Base-by-base conservation (phyloP, 179 eudicot genomes). In the Silene vulgaris region DNA sequence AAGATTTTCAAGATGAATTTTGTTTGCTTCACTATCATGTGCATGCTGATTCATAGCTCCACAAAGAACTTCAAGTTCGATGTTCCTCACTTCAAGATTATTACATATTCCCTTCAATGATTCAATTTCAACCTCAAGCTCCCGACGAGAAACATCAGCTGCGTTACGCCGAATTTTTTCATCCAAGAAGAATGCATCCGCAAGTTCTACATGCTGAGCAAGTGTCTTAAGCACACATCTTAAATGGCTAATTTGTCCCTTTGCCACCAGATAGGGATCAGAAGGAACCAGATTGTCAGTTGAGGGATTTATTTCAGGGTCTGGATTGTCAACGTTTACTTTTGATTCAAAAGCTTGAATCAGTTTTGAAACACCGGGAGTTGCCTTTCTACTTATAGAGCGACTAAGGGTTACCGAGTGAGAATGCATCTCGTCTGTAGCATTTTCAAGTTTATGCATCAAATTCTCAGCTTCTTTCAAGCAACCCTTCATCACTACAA, bases 321-420 rank as follows among this genome's bases (percentile, higher is more conserved):
- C 92, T 56, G 65, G 76, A 40, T 84, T 93, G 66, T 89, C 96
- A 64, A 48, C 20, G 23, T 76, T 82, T 60, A 76, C 69, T 83
- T 90, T 88, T 56, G 95, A 83, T 86, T 95, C 99, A 80, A 92
- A 94, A 67, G 94, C 96, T 84, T 89, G 96, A 84, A 92, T 90
- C 86, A 90, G 77, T 81, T 85, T 86, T 69, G 95, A 90, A 74
- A 92, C 88, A n/a, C 87, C 93, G 63, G 97, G 84, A 37, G 85
- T 74, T 71, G 77, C 85, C 77, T 30, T 81, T 74, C 87, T 86
- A 74, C 69, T 83, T 74, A 75, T 75, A 52, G 89, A 86, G 69
- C 71, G 83, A 71, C 86, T 84, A 61, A 85, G 83, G 52, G 87
- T 79, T 75, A 72, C 73, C 63, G 82, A 84, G 37, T 86, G 83